Percentiles rank a stretch among this genome's conserved stretches.
Evolutionary conservation across 78 protist species (phyloP).

Genomic region (Speleostelium caveatum): DNA sequence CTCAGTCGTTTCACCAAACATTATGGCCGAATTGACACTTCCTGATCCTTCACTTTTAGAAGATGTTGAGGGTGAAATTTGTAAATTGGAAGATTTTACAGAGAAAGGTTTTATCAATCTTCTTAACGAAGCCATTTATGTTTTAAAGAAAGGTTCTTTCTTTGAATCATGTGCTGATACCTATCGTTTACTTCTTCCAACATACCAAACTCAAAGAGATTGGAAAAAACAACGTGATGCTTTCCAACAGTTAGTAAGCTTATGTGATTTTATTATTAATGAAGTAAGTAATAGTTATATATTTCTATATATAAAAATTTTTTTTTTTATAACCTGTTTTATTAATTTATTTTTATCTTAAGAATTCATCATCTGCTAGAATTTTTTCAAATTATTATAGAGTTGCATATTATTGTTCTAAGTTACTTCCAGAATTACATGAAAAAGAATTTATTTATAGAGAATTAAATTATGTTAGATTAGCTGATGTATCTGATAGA

Average conservation of each 20-base stretch:
- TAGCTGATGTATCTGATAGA: conserved; percentile 67
- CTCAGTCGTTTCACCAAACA: conserved; percentile 30
- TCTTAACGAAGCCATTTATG: conserved; percentile 63
- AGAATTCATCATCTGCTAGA: conserved; percentile 13
- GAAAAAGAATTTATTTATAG: conserved; percentile 71
- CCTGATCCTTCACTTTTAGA: conserved; percentile 52
- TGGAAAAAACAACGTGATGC: conserved; percentile 41
- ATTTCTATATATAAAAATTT: not conserved
- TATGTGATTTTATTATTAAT: conserved; percentile 27
- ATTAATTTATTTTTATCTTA: too few species aligned
- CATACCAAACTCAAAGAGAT: conserved; percentile 37
- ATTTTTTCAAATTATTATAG: conserved; percentile 77
- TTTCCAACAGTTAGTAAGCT: conserved; percentile 20
- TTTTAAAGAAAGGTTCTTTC: conserved; percentile 50
- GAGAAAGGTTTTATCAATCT: conserved; percentile 64
- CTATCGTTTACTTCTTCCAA: conserved; percentile 56
- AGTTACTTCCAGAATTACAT: conserved; percentile 55
- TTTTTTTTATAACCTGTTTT: conserved; percentile 3
- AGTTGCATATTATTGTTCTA: conserved; percentile 69
- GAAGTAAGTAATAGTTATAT: not conserved
- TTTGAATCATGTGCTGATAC: conserved; percentile 52
- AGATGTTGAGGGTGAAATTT: conserved; percentile 77
- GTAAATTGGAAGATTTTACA: conserved; percentile 63
- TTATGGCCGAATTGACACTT: not conserved
- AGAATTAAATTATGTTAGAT: conserved; percentile 51